Conservation (phyloP, 1,139 yeast genomes). For the Suhomyces anneliseae region DNA sequence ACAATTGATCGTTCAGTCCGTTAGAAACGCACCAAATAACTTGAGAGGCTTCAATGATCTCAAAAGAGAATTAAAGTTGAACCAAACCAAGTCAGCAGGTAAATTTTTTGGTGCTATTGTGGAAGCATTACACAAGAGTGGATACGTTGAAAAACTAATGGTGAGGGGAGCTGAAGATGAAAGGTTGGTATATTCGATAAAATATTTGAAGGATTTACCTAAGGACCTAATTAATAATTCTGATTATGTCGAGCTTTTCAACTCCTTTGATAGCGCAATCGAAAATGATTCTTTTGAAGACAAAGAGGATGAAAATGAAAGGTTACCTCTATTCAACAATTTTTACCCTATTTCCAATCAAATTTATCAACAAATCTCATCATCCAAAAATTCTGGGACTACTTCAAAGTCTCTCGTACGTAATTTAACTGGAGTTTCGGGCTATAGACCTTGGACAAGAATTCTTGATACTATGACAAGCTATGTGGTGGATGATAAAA, state of each 20-base stretch:
- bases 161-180: conserved; percentile 52
- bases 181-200: conserved; percentile 56
- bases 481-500: conserved; percentile 27
- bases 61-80: conserved; percentile 59
- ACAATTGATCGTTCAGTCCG: conserved; percentile 48
- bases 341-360: conserved; percentile 67
- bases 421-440: conserved; percentile 53
- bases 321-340: conserved; percentile 42
- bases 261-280: conserved; percentile 14
- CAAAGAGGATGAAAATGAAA: conserved; percentile 4
- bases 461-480: conserved; percentile 49
- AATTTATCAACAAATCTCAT: conserved; percentile 48
- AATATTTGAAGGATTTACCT: conserved; percentile 55
- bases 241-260: conserved; percentile 22
- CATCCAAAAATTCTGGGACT: conserved; percentile 47
- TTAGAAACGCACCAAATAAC: conserved; percentile 66
- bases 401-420: conserved; percentile 56
- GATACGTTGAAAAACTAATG: conserved; percentile 56
- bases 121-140: conserved; percentile 49
- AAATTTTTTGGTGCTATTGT: conserved; percentile 55
- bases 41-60: conserved; percentile 68
- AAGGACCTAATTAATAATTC: conserved; percentile 26
- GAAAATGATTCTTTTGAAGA: conserved; percentile 17
- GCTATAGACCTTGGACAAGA: conserved; percentile 49
- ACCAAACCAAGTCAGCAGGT: conserved; percentile 41